Evolutionary conservation across 2,329 filamentous ascomycete species (phyloP).

Genomic region (Fusarium fujikuroi): DNA sequence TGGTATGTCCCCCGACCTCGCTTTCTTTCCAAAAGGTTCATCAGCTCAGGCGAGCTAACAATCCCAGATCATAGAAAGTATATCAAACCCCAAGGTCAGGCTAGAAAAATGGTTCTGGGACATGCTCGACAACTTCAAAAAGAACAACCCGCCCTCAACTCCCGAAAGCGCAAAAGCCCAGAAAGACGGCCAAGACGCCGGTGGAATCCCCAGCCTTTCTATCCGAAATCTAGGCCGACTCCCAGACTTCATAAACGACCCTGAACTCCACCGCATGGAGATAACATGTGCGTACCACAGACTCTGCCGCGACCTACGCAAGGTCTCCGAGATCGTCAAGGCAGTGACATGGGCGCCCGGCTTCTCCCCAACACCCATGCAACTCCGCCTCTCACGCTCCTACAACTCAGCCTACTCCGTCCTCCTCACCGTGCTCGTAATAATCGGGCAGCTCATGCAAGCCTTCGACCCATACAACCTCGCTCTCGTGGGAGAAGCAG

Average conservation of each 20-base stretch:
- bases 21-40: background rate
- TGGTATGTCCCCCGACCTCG: constrained; percentile 32
- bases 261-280: constrained; percentile 31
- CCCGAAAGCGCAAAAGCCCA: background rate
- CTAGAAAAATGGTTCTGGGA: constrained; percentile 38
- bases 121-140: constrained; percentile 32
- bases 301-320: constrained; percentile 21
- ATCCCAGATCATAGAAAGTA: constrained; percentile 47
- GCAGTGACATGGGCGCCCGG: constrained; percentile 20
- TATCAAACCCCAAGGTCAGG: constrained; percentile 36
- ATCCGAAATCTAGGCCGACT: constrained; percentile 30
- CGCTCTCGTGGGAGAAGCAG: constrained; percentile 13
- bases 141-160: constrained; percentile 9
- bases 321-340: constrained; percentile 23
- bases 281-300: constrained; percentile 31
- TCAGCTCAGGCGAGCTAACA: background rate
- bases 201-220: constrained; percentile 20
- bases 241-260: constrained; percentile 33
- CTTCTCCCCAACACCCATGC: constrained; percentile 16
- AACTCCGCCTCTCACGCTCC: constrained; percentile 11
- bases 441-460: constrained; percentile 33
- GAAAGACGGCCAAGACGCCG: background rate
- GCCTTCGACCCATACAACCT: constrained; percentile 32
- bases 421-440: constrained; percentile 5
- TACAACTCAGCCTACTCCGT: constrained; percentile 31